Percentiles rank a stretch among this genome's conserved stretches.
Conservation (phyloP, 805 yeast species). For the Torulaspora microellipsoides region DNA sequence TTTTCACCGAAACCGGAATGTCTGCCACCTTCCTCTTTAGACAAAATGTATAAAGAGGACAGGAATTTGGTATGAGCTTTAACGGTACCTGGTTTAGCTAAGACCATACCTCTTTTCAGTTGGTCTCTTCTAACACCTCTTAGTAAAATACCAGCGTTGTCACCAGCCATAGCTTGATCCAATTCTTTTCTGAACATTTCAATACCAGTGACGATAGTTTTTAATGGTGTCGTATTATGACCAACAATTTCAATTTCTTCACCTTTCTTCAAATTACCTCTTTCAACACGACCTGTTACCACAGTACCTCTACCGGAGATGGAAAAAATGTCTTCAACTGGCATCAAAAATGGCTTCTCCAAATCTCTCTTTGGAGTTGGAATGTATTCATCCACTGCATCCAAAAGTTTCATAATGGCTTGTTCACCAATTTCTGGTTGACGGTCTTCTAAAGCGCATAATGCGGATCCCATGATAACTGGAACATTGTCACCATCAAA, state of each 20-base stretch:
- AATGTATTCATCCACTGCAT: slow-evolving; percentile 87
- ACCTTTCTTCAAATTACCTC: slow-evolving; percentile 96
- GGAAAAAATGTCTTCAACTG: slow-evolving; percentile 95
- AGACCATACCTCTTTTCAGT: slow-evolving; percentile 94
- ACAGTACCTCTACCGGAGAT: slow-evolving; percentile 99
- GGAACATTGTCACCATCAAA: slow-evolving; percentile 98
- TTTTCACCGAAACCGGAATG: slow-evolving; percentile 95
- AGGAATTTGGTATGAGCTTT: slow-evolving; percentile 90
- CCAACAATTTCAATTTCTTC: slow-evolving; percentile 98
- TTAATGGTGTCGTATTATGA: slow-evolving; percentile 75
- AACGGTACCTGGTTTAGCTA: slow-evolving; percentile 88
- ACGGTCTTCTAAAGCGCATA: slow-evolving; percentile 87
- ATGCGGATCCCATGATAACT: slow-evolving; percentile 96
- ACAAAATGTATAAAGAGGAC: slow-evolving; percentile 86
- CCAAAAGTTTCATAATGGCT: slow-evolving; percentile 77
- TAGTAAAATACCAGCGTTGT: slow-evolving; percentile 94
- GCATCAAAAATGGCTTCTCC: slow-evolving; percentile 94
- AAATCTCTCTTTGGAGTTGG: slow-evolving; percentile 97
- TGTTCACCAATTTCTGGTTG: slow-evolving; percentile 89
- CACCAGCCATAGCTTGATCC: slow-evolving; percentile 98
- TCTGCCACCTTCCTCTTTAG: slow-evolving; percentile 99
- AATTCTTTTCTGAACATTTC: slow-evolving; percentile 99
- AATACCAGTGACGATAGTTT: slow-evolving; percentile 95
- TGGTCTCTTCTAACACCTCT: slow-evolving; percentile 99
- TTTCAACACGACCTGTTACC: slow-evolving; percentile 97